Conservation (phyloP, 2,329 filamentous ascomycete genomes). For the Colletotrichum spaethianum region DNA sequence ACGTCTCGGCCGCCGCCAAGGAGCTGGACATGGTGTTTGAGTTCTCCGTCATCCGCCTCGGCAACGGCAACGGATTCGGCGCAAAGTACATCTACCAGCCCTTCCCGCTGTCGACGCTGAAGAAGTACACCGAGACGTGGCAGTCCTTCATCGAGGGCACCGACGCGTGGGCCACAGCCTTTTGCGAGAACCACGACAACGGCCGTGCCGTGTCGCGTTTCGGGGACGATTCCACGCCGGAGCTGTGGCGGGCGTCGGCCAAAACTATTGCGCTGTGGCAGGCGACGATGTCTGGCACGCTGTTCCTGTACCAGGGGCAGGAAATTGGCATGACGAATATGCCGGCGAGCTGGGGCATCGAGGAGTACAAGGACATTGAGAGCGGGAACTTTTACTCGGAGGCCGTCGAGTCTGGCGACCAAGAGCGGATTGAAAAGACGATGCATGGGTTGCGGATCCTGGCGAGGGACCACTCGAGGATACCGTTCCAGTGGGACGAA, state of each 20-base stretch:
- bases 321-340: slow-evolving; percentile 74
- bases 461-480: slow-evolving; percentile 74
- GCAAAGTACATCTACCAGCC: slow-evolving; percentile 65
- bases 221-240: slow-evolving; percentile 59
- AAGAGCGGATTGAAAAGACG: slow-evolving; percentile 58
- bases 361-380: slow-evolving; percentile 69
- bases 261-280: slow-evolving; percentile 69
- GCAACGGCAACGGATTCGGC: slow-evolving; percentile 61
- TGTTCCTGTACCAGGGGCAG: slow-evolving; percentile 73
- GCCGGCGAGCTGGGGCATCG: slow-evolving; percentile 63
- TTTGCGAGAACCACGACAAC: slow-evolving; percentile 76
- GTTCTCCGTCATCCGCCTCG: slow-evolving; percentile 70
- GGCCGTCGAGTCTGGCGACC: slow-evolving; percentile 53
- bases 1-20: slow-evolving; percentile 66
- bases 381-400: slow-evolving; percentile 66
- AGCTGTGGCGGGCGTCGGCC: slow-evolving; percentile 59
- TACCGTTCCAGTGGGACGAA: slow-evolving; percentile 77
- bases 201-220: slow-evolving; percentile 71
- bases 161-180: slow-evolving; percentile 72
- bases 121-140: slow-evolving; percentile 60
- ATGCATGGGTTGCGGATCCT: slow-evolving; percentile 69
- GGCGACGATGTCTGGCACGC: slow-evolving; percentile 64
- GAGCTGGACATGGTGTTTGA: slow-evolving; percentile 75
- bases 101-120: slow-evolving; percentile 61
- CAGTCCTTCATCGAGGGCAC: slow-evolving; percentile 64